Evolutionary conservation across 495 filamentous ascomycete species (phyloP).

Genomic region (Aspergillus saccharolyticus): DNA sequence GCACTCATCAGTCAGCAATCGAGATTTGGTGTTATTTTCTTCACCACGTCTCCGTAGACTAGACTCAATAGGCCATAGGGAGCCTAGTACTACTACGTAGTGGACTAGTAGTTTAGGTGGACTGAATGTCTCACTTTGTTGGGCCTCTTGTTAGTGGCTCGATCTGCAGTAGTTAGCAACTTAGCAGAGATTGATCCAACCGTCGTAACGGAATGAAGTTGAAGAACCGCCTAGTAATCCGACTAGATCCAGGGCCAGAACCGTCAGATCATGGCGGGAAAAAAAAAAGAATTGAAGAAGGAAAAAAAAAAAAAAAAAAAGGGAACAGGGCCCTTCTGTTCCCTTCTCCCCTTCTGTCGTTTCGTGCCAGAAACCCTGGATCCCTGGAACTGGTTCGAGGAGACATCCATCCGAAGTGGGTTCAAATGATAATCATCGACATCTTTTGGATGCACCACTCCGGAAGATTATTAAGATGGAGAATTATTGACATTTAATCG

Average conservation of each 20-base stretch:
- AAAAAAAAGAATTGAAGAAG: neutral
- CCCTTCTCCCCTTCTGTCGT: neutral
- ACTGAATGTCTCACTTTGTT: neutral
- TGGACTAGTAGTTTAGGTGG: neutral
- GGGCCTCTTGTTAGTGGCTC: neutral
- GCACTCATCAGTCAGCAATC: neutral
- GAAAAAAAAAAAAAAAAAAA: neutral
- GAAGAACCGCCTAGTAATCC: neutral
- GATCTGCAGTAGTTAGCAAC: neutral
- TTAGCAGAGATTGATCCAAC: neutral
- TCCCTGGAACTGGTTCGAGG: slow-evolving; percentile 17
- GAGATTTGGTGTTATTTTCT: neutral
- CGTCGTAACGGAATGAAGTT: slow-evolving; percentile 2
- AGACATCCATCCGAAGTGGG: neutral
- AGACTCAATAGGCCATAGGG: too few relatives aligned
- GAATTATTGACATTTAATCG: slow-evolving; percentile 2
- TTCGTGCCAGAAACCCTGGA: slow-evolving; percentile 7
- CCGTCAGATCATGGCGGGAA: neutral
- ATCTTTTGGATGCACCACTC: neutral
- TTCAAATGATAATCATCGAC: neutral
- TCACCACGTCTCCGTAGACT: neutral
- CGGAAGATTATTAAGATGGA: neutral
- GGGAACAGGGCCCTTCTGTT: neutral
- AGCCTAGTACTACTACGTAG: too few relatives aligned
- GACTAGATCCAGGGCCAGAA: slow-evolving; percentile 7